A percentile compares a stretch with the other conserved stretches of the same genome.
Evolutionary conservation across 352 stramenopile genomes (phyloP).

Genomic region (Saprolegnia parasitica): DNA sequence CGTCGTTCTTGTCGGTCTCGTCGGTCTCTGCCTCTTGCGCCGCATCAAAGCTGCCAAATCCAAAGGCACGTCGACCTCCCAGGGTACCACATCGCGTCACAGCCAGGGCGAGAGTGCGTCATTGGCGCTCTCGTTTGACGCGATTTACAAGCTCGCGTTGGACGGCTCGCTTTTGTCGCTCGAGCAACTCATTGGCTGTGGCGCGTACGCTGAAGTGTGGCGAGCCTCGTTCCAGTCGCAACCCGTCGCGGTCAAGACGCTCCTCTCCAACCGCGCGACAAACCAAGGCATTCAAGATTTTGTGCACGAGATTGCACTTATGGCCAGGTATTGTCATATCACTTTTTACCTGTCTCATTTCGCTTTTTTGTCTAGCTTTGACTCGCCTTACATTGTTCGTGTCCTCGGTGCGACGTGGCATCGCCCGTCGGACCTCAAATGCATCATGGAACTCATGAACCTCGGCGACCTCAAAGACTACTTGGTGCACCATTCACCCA

Average conservation of each 20-base stretch:
- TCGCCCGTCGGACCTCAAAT: neutral
- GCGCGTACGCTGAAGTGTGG: neutral
- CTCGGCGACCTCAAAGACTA: neutral
- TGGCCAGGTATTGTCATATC: too few relatives aligned
- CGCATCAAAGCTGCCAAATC: too few relatives aligned
- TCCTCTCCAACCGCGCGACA: too few relatives aligned
- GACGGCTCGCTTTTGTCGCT: neutral
- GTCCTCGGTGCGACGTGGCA: neutral
- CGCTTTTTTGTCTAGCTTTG: neutral
- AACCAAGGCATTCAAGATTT: too few relatives aligned
- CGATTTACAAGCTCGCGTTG: neutral
- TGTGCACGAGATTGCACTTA: too few relatives aligned
- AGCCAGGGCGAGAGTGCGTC: too few relatives aligned
- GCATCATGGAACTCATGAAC: slow-evolving; percentile 8
- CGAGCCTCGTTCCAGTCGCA: neutral
- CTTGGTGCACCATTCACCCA: neutral
- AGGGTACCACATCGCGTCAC: too few relatives aligned
- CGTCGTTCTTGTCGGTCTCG: too few relatives aligned
- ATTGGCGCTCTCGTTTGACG: too few relatives aligned
- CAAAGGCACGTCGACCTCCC: too few relatives aligned
- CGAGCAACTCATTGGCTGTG: neutral
- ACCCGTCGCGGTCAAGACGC: neutral
- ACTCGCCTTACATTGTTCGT: neutral
- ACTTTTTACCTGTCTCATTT: too few relatives aligned
- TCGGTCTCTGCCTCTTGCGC: too few relatives aligned